A percentile compares a stretch with the other conserved stretches of the same genome.
These are phyloP conservation scores for Melampsora americana DNA, from an alignment of 1,284 basidiomycete species.

Conservation along the genomic window DNA sequence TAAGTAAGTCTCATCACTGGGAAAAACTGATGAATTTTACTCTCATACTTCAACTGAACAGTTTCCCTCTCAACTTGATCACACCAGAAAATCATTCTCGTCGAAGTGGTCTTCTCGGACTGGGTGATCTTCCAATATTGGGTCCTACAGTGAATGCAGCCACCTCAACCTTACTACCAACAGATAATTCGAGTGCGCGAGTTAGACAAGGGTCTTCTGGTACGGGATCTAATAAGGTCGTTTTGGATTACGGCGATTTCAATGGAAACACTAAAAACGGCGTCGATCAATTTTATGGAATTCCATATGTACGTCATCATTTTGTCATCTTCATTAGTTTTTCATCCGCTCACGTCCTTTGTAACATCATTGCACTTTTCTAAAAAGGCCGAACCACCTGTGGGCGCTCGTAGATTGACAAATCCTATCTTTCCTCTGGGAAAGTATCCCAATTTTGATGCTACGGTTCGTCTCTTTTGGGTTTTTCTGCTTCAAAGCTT, in stretches of 20 bases:
- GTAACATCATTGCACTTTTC: not conserved
- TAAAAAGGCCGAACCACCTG: constrained; percentile 16
- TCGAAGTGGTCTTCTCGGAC: not conserved
- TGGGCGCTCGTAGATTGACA: not conserved
- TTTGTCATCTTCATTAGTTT: not conserved
- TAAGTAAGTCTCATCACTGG: too few species aligned
- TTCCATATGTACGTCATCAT: not conserved
- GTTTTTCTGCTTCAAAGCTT: not conserved
- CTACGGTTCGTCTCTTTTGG: not conserved
- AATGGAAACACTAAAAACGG: not conserved
- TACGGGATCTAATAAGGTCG: not conserved
- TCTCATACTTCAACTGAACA: too few species aligned
- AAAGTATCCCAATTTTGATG: constrained; percentile 7
- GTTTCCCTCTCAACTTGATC: not conserved
- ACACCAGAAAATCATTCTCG: not conserved
- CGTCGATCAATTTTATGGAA: constrained; percentile 5
- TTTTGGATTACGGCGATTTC: constrained; percentile 3
- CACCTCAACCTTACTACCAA: not conserved
- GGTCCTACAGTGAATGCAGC: not conserved
- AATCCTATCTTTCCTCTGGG: not conserved
- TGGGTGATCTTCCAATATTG: not conserved
- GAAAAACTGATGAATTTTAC: too few species aligned
- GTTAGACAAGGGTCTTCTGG: not conserved
- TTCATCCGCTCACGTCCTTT: not conserved
- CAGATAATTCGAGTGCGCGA: not conserved